Base-by-base conservation (phyloP, 2,329 filamentous ascomycete species). In the Sporothrix dimorphospora region DNA sequence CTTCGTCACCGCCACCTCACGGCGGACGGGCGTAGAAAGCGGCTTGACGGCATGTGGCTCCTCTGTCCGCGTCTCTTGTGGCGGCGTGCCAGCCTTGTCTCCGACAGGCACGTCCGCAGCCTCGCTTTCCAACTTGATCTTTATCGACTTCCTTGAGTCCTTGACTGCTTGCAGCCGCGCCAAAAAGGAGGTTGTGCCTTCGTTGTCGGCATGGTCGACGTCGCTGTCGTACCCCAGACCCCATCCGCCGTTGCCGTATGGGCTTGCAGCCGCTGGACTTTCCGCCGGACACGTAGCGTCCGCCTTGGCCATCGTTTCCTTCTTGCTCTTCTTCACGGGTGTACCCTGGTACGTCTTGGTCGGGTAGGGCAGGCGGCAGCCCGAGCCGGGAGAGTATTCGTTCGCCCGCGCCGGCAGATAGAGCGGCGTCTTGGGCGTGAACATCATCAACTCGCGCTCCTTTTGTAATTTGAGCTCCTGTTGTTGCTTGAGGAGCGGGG, bases 291-390 rank as follows among this genome's bases (percentile, higher is more conserved):
- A n/a, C 4, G 42, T 47, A 11, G 40, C 61, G 12, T 47, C 61
- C 40, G 19, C 40, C 21, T 27, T 27, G 40, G n/a, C 61, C 38
- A 27, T 47, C 7, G 12, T 47, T 1, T 21, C 59, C n/a, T 34
- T n/a, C 24, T 34, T 49, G 63, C n/a, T 49, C 16, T 66, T 49
- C 24, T 49, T 66, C 42, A 66, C 63, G 14, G 40, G 42, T 42
- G 40, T 66, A 14, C 8, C 63, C 16, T 6, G 63, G 24, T 66
- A 66, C 27, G 30, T 49, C 16, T 66, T 66, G 42, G 14, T 21
- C 21, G 59, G 59, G 14, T 65, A 40, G 12, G 63, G 63, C 63
- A 66, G 24, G 24, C 63, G 63, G 19, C 42, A 49, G 6, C 61
- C 40, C 1, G 61, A 47, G 14, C 61, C 38, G 21, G 61, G 61